Evolutionary conservation across 805 yeast genomes (phyloP), one percentile per base, ranked within the genome.

Genomic region (Scheffersomyces coipomensis): DNA sequence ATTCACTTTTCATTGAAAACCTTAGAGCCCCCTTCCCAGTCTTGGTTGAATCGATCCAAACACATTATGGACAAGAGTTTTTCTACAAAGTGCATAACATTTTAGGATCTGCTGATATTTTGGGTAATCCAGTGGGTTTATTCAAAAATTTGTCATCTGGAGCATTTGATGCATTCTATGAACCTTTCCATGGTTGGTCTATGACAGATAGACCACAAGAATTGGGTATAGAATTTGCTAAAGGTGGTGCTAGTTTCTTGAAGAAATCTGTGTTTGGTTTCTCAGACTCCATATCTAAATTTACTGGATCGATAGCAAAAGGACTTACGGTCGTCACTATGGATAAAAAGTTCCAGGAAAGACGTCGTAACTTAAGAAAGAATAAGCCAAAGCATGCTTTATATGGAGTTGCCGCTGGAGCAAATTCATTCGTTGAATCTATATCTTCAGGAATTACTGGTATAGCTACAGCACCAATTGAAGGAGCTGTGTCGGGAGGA

Each of bases 121-220:
- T 93, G 35, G 99, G 99, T 17, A 93, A 95, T 49, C 99, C 99
- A 0, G 98, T 95, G 21, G 99, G 99, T 1, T 68, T 93, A 45
- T 93, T 93, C 68, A 93, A 88, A 58, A 90, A 89, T 49, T 71
- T 93, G 41, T 83, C 96, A 41, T 88, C 97, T 0, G 99, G 99
- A 37, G 93, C 93, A 9, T 77, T 89, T 78, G 99, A 93, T 60
- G 85, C 93, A 15, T 93, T 93, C 60, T 93, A 93, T 57, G 98
- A 91, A 56, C 99, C 99, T 3, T 93, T 91, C 54, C 93, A 89
- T 56, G 99, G 99, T 0, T 87, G 88, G 51, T 79, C 91, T 35
- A 79, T 93, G 78, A 91, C 85, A 46, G 99, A 93, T 60, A 70
- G 97, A 27, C 99, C 99, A 1, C 96, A 88, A 55, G 99, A 95